A percentile compares a stretch with the other conserved stretches of the same genome.
Evolutionary conservation across 805 yeast species (phyloP).

Genomic region (Teunomyces stri): DNA sequence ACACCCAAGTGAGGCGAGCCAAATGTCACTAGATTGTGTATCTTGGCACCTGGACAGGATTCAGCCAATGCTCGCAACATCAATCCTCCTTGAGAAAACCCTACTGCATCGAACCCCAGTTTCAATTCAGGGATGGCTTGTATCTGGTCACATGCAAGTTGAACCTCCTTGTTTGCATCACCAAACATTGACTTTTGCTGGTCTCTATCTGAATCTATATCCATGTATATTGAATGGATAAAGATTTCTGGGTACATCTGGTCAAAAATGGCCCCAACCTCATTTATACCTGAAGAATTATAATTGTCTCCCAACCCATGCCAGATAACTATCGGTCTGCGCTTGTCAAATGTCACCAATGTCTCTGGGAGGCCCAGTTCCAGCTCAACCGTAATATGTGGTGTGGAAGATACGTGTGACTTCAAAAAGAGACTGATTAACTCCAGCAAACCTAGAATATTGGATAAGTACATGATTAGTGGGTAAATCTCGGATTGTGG

Average conservation of each 20-base stretch:
- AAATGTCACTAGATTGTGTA: constrained; percentile 61
- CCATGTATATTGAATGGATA: constrained; percentile 54
- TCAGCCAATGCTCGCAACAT: constrained; percentile 67
- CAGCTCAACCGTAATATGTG: neutral
- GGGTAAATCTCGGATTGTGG: too few species aligned
- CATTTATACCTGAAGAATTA: constrained; percentile 55
- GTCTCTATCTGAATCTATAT: constrained; percentile 50
- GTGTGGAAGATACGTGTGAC: neutral
- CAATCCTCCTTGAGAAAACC: constrained; percentile 85
- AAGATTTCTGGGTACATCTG: constrained; percentile 47
- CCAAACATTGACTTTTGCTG: constrained; percentile 58
- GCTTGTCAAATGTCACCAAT: neutral
- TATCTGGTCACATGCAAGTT: constrained; percentile 56
- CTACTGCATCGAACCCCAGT: constrained; percentile 68
- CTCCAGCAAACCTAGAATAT: neutral
- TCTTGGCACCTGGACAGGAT: constrained; percentile 42
- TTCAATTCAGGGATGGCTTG: constrained; percentile 40
- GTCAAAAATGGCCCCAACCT: constrained; percentile 42
- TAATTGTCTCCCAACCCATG: constrained; percentile 82
- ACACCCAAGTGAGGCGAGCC: constrained; percentile 84
- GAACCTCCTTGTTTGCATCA: constrained; percentile 53
- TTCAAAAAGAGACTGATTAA: neutral
- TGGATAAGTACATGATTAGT: neutral
- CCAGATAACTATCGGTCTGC: constrained; percentile 67
- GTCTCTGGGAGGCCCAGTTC: too few species aligned